Base-by-base conservation (phyloP, 1,284 basidiomycete species). In the Cutaneotrichosporon spelunceum region DNA sequence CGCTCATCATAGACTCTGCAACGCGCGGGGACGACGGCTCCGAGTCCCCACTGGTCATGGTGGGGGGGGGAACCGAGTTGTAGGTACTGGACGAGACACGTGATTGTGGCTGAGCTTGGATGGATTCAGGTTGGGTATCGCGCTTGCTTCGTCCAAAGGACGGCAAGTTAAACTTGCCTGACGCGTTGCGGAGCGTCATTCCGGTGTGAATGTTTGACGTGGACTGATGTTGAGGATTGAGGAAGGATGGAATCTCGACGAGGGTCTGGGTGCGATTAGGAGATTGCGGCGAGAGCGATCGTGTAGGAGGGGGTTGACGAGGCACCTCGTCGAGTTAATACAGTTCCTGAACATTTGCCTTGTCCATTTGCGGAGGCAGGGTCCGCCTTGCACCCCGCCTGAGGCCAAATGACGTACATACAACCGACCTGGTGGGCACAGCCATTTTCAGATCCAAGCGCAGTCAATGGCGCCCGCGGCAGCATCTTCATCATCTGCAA, bases 91-190 rank as follows among this genome's bases (percentile, higher is more conserved):
- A 44, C 23, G 62, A 29, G 30, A 49, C 23, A n/a, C 49, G 47
- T 19, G 53, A 56, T 33, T 53, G 47, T 19, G 53, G 53, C 42
- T 53, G 50, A 21, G 30, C 6, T 4, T 39, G 30, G 34, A 16
- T 29, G 19, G 48, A 50, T 9, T 50, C 48, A n/a, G 29, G 48
- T 19, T 50, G 48, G 7, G 59, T 54, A 59, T 72, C 72, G 30
- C 36, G n/a, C 34, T 53, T 53, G 34, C 21, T 34, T 33, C 72
- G 65, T 8, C 72, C 70, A 56, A 75, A 73, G 34, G 60, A 54
- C 5, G 70, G 59, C 16, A 76, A 66, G 27, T 67, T 69, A 63
- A 76, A 76, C 63, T 76, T 76, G 56, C 73, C 75, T 1, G 73
- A 74, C 39, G 71, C 62, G 45, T 65, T 68, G 33, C 75, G 67